phyloP scores from a whole-genome alignment of 164 flowering plant species.

The Cinnamomum micranthum region DNA sequence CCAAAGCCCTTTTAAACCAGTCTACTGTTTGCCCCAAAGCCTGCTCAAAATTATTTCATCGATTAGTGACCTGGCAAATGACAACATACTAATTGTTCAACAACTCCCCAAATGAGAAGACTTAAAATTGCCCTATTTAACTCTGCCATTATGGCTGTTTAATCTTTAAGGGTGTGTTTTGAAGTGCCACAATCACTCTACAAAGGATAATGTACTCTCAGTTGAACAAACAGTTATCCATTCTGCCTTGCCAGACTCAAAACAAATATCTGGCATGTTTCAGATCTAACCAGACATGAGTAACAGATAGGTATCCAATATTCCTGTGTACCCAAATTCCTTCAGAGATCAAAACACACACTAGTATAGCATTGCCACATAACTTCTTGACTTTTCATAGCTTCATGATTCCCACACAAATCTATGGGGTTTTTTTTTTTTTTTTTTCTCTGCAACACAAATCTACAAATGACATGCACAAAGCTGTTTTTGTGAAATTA shows the following conservation, averaged over 20 bases:
- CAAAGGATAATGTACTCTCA: not conserved
- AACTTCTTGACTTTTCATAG: not conserved
- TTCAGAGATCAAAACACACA: not conserved
- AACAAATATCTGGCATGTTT: not conserved
- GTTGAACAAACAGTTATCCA: not conserved
- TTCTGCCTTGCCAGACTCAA: not conserved
- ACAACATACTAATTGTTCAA: not conserved
- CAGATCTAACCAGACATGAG: not conserved
- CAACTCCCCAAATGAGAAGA: not conserved
- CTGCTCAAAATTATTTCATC: constrained; percentile 30
- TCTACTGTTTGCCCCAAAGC: constrained; percentile 93
- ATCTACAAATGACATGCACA: too few species aligned
- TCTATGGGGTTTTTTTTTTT: too few species aligned
- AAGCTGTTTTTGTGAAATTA: not conserved
- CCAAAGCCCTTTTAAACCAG: constrained; percentile 90
- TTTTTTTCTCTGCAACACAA: too few species aligned
- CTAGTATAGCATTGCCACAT: not conserved
- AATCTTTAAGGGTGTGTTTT: not conserved
- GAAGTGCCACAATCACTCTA: not conserved
- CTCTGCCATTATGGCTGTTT: too few species aligned
- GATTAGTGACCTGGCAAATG: not conserved
- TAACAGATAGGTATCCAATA: not conserved
- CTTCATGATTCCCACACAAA: not conserved
- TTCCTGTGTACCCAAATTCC: not conserved
- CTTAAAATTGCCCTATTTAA: not conserved